These are phyloP conservation scores for Solanum sparsipilum DNA, from an alignment of 257 asterid species.

Conservation along the genomic window DNA sequence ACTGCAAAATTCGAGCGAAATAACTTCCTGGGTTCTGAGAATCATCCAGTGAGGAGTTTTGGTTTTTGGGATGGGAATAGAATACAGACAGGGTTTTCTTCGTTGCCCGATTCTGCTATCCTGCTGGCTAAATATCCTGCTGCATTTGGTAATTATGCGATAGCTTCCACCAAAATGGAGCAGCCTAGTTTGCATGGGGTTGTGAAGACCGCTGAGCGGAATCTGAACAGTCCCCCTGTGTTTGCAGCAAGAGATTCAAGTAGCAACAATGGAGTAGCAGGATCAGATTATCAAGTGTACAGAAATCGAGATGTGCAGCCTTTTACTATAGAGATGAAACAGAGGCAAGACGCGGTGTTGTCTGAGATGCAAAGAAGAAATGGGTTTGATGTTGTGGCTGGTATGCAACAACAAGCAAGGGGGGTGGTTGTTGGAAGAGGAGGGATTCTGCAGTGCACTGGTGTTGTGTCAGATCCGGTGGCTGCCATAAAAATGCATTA, in stretches of 20 bases:
- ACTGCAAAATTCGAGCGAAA: conserved; percentile 27
- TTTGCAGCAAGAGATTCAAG: conserved; percentile 35
- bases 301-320: conserved; percentile 41
- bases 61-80: conserved; percentile 55
- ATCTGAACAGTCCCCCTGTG: conserved; percentile 39
- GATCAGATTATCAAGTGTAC: conserved; percentile 31
- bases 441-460: conserved; percentile 44
- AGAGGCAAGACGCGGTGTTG: conserved; percentile 30
- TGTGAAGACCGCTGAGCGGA: conserved; percentile 18
- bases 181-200: conserved; percentile 26
- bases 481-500: conserved; percentile 77
- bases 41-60: conserved; percentile 28
- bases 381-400: conserved; percentile 38
- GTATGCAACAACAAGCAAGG: conserved; percentile 38
- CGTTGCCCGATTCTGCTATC: conserved; percentile 50
- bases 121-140: conserved; percentile 69
- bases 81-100: conserved; percentile 37
- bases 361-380: conserved; percentile 69
- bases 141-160: conserved; percentile 44
- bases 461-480: conserved; percentile 74
- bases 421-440: conserved; percentile 52
- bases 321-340: conserved; percentile 44
- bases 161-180: conserved; percentile 38
- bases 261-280: conserved; percentile 22
- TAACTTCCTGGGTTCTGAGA: conserved; percentile 30